Conservation (phyloP, 805 yeast genomes). For the Zygosaccharomyces siamensis region DNA sequence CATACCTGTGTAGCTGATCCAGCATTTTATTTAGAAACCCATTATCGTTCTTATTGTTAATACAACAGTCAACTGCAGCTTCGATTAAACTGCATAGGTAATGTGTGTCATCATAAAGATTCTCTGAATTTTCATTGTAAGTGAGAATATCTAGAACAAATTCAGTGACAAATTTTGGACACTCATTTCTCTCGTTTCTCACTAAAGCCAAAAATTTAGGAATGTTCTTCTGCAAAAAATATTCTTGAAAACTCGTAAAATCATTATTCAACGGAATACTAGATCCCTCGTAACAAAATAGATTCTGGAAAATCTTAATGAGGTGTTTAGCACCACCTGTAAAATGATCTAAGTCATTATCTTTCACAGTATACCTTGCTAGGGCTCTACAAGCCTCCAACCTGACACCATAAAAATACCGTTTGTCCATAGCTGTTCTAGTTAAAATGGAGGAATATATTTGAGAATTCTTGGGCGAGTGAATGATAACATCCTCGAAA, state of each 20-base stretch:
- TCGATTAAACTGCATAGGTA: slow-evolving; percentile 57
- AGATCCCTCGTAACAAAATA: slow-evolving; percentile 68
- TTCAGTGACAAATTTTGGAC: slow-evolving; percentile 55
- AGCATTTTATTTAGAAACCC: slow-evolving; percentile 45
- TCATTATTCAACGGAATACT: slow-evolving; percentile 75
- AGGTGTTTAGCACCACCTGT: slow-evolving; percentile 63
- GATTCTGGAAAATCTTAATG: slow-evolving; percentile 57
- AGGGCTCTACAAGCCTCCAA: slow-evolving; percentile 80
- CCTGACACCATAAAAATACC: slow-evolving; percentile 87
- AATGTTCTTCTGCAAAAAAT: slow-evolving; percentile 66
- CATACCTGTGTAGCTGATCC: slow-evolving; percentile 66
- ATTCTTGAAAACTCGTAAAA: slow-evolving; percentile 63
- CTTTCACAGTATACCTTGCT: slow-evolving; percentile 54
- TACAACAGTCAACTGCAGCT: slow-evolving; percentile 44
- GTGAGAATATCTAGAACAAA: slow-evolving; percentile 67
- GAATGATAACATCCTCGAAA: slow-evolving; percentile 48
- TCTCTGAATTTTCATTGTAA: slow-evolving; percentile 81
- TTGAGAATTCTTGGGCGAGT: slow-evolving; percentile 31
- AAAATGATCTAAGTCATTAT: slow-evolving; percentile 19
- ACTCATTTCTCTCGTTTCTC: slow-evolving; percentile 55
- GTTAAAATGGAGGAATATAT: slow-evolving; percentile 72
- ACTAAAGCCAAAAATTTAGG: slow-evolving; percentile 57
- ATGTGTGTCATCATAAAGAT: slow-evolving; percentile 66
- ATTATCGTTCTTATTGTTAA: slow-evolving; percentile 33
- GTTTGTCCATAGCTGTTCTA: slow-evolving; percentile 73